phyloP scores from a whole-genome alignment of 257 asterid genomes.

The Rubia yunnanensis region DNA sequence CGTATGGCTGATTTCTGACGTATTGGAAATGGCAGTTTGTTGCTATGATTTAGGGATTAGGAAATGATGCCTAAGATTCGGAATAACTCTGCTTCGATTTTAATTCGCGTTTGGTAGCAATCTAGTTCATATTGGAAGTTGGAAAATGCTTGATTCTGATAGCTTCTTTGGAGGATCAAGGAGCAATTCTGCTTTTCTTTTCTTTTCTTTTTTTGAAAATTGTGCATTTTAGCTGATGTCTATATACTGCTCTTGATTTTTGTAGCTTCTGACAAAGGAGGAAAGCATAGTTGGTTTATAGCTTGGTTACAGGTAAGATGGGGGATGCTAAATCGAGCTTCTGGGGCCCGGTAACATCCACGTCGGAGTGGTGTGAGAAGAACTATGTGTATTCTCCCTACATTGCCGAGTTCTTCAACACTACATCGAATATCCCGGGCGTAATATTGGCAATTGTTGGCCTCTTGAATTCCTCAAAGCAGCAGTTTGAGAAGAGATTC shows the following conservation, averaged over 20 bases:
- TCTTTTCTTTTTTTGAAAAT: background rate
- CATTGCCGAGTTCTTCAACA: slow-evolving; percentile 18
- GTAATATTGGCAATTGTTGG: slow-evolving; percentile 15
- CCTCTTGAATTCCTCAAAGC: slow-evolving; percentile 15
- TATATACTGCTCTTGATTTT: slow-evolving; percentile 3
- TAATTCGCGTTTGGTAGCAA: too few species aligned
- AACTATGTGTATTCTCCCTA: slow-evolving; percentile 21
- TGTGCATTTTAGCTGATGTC: background rate
- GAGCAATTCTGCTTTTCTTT: background rate
- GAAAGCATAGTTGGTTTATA: background rate
- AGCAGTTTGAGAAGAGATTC: slow-evolving; percentile 21
- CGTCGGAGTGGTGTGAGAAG: slow-evolving; percentile 29
- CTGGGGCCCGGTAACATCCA: slow-evolving; percentile 29
- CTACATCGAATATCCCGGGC: slow-evolving; percentile 19
- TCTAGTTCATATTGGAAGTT: too few species aligned
- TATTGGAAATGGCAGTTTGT: too few species aligned
- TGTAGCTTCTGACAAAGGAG: slow-evolving; percentile 9
- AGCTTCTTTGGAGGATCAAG: background rate
- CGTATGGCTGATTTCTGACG: background rate
- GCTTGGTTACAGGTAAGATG: slow-evolving; percentile 9
- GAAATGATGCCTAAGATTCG: background rate
- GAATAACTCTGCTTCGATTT: background rate
- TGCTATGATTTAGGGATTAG: background rate
- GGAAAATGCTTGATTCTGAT: background rate
- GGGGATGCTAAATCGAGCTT: slow-evolving; percentile 19